Evolutionary conservation across 2,329 filamentous ascomycete species (phyloP), one percentile per base, ranked within the genome.

Genomic region (Penicillium sp.): DNA sequence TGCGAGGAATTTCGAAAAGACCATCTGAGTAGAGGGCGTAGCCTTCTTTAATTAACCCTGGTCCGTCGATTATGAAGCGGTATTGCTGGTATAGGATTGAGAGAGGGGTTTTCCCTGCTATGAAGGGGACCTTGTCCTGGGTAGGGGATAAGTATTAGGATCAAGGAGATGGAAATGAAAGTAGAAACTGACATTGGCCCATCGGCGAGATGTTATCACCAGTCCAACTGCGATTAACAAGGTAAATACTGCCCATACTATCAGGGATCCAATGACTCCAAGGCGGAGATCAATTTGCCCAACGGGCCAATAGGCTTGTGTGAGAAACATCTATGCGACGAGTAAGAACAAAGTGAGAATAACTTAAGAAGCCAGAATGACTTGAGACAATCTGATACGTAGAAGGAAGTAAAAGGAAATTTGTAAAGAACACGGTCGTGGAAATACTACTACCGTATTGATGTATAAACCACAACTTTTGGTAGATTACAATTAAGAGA

Each of bases 1-100:
- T 64, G n/a, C 63, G 62, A 16, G 63, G 63, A 2, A 66, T 63
- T 16, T 66, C 63, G 27, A 64, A 66, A 3, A 64, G 56, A 8
- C 60, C 46, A n/a, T 59, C 39, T 16, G 55, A 46, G 51, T 60
- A 64, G 5, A 52, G 55, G 10, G 33, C 41, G 24, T 62, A 66
- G 39, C 60, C 63, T 26, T 53, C 45, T 52, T 56, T 60, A 39
- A 66, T 64, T 2, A 63, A 47, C 5, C 47, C 48, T 2, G 63
- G 62, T 6, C 63, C 63, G n/a, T 65, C 48, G 33, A 63, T 48
- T 4, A 65, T 46, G 48, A 65, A 65, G 9, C 44, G 56, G 29
- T 65, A 65, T 22, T 65, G 63, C 11, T 65, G 63, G 24, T 53
- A 60, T 26, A 64, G 29, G 7, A 61, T 57, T 16, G 63, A 56